A percentile compares a stretch with the other conserved stretches of the same genome.
Conservation (phyloP, 2,329 filamentous ascomycete genomes). For the Anisogramma anomala region DNA sequence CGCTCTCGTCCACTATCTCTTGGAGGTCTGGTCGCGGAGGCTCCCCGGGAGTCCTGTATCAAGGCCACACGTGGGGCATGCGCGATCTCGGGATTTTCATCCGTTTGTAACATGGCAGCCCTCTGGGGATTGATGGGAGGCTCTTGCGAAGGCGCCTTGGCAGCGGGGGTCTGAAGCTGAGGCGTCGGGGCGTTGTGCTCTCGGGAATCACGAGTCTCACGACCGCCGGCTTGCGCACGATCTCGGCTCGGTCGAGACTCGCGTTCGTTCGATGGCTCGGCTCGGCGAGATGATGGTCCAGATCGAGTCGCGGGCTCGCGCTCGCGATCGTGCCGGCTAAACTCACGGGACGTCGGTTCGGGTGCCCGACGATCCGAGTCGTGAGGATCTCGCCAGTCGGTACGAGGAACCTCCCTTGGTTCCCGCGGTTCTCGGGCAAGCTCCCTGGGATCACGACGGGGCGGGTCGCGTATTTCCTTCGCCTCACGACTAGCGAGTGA, state of each 20-base stretch:
- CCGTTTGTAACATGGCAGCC: constrained; percentile 35
- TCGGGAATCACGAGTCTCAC: constrained; percentile 18
- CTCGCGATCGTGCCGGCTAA: constrained; percentile 27
- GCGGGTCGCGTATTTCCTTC: constrained; percentile 30
- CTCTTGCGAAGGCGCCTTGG: constrained; percentile 27
- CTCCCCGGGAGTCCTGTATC: constrained; percentile 29
- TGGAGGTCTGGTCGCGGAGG: constrained; percentile 25
- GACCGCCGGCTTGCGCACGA: constrained; percentile 21
- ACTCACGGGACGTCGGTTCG: constrained; percentile 27
- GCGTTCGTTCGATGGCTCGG: constrained; percentile 22
- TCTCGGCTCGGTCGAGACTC: constrained; percentile 27
- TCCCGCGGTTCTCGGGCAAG: constrained; percentile 22
- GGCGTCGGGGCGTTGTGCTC: constrained; percentile 13
- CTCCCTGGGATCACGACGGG: constrained; percentile 12
- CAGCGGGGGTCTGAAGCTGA: constrained; percentile 16
- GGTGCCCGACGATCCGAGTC: constrained; percentile 35
- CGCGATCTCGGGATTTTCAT: constrained; percentile 28
- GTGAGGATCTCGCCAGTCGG: constrained; percentile 23
- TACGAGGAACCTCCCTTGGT: constrained; percentile 18
- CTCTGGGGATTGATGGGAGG: constrained; percentile 45
- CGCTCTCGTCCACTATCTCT: constrained; percentile 37
- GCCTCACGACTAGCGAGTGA: constrained; percentile 27
- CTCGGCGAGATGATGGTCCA: constrained; percentile 25
- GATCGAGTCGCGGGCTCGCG: constrained; percentile 26
- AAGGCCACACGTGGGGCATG: constrained; percentile 38